These are phyloP conservation scores for Lablab purpureus DNA, from an alignment of 306 rosid genomes.

Conservation along the genomic window DNA sequence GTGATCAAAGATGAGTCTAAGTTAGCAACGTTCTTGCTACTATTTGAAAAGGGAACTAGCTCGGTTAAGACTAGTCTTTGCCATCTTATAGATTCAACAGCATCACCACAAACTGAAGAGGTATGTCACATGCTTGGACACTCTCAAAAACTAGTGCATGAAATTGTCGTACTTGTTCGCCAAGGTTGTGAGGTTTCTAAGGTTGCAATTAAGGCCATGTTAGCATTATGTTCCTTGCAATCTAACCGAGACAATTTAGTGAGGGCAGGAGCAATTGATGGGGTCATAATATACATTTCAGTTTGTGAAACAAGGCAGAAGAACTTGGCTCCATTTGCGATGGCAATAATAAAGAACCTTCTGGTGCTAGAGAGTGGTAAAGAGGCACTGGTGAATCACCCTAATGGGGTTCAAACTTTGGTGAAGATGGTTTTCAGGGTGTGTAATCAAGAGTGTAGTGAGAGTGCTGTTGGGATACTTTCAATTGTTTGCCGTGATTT, in stretches of 20 bases:
- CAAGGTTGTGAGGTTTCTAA: constrained; percentile 54
- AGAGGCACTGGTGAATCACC: constrained; percentile 59
- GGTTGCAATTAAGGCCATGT: constrained; percentile 70
- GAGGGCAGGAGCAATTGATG: constrained; percentile 63
- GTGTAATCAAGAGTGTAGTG: constrained; percentile 77
- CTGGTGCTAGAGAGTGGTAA: constrained; percentile 62
- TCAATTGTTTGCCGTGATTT: constrained; percentile 63
- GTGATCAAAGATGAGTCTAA: constrained; percentile 64
- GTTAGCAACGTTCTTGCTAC: constrained; percentile 44
- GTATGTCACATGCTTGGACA: constrained; percentile 60
- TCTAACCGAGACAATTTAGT: constrained; percentile 61
- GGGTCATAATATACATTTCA: constrained; percentile 61
- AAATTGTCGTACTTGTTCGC: constrained; percentile 48
- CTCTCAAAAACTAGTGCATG: constrained; percentile 50
- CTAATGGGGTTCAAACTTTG: constrained; percentile 57
- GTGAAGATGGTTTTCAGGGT: constrained; percentile 82
- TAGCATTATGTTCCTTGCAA: constrained; percentile 61
- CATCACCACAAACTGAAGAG: constrained; percentile 56
- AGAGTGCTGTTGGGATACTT: constrained; percentile 71
- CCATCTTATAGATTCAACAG: constrained; percentile 59
- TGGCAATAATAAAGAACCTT: constrained; percentile 70
- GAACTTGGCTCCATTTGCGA: constrained; percentile 58
- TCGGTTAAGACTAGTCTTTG: constrained; percentile 68
- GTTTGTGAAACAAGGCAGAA: constrained; percentile 49
- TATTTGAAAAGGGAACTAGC: constrained; percentile 60